A percentile compares a stretch with the other conserved stretches of the same genome.
These are phyloP conservation scores for Pyrenopolyporus hunteri DNA, from an alignment of 495 filamentous ascomycete genomes.

Conservation along the genomic window DNA sequence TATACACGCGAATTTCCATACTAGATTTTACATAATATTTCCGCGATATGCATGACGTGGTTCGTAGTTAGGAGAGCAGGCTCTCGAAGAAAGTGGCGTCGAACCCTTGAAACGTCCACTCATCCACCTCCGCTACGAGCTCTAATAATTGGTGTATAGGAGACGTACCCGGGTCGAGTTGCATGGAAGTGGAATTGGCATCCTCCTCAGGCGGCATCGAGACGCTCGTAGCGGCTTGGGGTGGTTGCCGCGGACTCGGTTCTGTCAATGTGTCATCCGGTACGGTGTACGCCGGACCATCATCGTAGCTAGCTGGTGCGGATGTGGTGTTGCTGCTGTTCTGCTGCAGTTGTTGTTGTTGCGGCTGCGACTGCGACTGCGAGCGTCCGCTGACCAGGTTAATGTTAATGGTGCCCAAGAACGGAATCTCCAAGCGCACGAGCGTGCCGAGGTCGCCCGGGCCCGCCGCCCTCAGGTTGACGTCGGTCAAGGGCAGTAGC, in stretches of 20 bases:
- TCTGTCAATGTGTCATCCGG: neutral
- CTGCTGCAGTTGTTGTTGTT: neutral
- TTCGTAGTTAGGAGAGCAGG: constrained; percentile 28
- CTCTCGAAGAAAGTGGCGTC: constrained; percentile 48
- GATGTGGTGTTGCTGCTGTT: neutral
- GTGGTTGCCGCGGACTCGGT: constrained; percentile 5
- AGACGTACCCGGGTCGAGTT: constrained; percentile 38
- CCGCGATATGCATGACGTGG: neutral
- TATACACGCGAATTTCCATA: constrained; percentile 15
- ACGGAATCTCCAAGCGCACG: constrained; percentile 53
- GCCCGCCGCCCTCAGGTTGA: constrained; percentile 21
- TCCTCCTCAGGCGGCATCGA: constrained; percentile 19
- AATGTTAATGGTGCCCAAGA: constrained; percentile 55
- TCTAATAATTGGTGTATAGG: constrained; percentile 32
- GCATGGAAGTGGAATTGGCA: constrained; percentile 42
- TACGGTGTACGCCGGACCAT: neutral
- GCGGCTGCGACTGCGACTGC: neutral
- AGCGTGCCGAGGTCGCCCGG: constrained; percentile 6
- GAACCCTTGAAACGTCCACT: constrained; percentile 52
- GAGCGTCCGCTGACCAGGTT: constrained; percentile 35
- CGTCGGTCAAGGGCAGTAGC: constrained; percentile 49
- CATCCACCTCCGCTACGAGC: constrained; percentile 44
- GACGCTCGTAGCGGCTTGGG: constrained; percentile 3
- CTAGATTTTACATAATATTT: neutral
- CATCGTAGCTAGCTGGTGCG: neutral